Evolutionary conservation across 495 filamentous ascomycete genomes (phyloP), one percentile per base, ranked within the genome.

Genomic region (Penicillium parvum): DNA sequence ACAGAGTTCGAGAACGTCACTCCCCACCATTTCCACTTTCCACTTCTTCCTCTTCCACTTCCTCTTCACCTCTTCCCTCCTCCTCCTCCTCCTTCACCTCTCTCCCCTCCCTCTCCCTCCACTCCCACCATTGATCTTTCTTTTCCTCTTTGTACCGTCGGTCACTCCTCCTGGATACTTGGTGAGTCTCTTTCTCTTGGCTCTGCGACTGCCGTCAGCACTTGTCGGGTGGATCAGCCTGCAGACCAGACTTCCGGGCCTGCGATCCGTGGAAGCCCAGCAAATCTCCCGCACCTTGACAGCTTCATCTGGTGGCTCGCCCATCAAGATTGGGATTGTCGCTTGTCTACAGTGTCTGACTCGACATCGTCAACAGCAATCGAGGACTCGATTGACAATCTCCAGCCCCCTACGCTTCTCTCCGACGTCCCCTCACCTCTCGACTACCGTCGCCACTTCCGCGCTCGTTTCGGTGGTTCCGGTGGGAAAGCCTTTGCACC

Each of bases 241-340:
- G 21, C 50, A 55, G 55, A 52, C 50, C n/a, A n/a, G 28, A 15
- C 28, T 30, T 53, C 50, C 47, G 55, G 53, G 47, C 40, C 45
- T 57, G 50, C 38, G 60, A 65, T 55, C 64, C 64, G 61, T 65
- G 64, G 64, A 55, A 61, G 35, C 42, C 47, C 51, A 61, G 60
- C 47, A 34, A 59, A 67, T 67, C 64, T 67, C 61, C 64, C 64
- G 64, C 64, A 53, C 40, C 60, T 55, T 61, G 61, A 63, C 61
- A 58, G 61, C 61, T 58, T 43, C 42, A 49, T 43, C 47, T 46
- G 43, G 41, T 61, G 61, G 61, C 58, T 65, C 57, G 47, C 47
- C 58, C n/a, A n/a, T n/a, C 56, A 55, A 32, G 48, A 5, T 12
- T 11, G 18, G 18, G 32, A 7, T 39, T 43, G 52, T 52, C 45